phyloP scores from a whole-genome alignment of 768 basidiomycete genomes.

The Amanita brunnescens region DNA sequence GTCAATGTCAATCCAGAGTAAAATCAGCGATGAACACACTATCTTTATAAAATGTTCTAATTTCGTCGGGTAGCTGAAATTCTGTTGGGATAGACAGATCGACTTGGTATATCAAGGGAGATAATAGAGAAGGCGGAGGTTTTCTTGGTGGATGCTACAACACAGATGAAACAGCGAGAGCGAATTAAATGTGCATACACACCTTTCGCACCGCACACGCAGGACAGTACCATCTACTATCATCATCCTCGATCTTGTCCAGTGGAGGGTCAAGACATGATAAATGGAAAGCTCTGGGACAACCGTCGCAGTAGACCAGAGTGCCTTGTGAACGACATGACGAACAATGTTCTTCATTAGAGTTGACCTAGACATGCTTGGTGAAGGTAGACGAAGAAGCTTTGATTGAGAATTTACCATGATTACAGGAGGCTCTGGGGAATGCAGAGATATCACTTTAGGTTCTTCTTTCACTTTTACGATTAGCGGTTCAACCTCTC shows the following conservation, averaged over 20 bases:
- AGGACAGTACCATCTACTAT: slow-evolving; percentile 78
- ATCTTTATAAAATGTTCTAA: slow-evolving; percentile 78
- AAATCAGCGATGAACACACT: slow-evolving; percentile 39
- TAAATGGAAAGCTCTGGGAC: slow-evolving; percentile 92
- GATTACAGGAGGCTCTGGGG: slow-evolving; percentile 37
- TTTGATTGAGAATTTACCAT: slow-evolving; percentile 22
- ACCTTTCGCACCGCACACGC: slow-evolving; percentile 63
- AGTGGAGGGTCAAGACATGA: slow-evolving; percentile 96
- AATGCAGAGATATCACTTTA: slow-evolving; percentile 31
- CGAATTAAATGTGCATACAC: slow-evolving; percentile 17
- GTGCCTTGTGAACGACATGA: slow-evolving; percentile 76
- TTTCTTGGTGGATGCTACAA: slow-evolving; percentile 60
- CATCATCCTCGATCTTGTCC: slow-evolving; percentile 79
- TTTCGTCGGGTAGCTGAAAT: slow-evolving; percentile 81
- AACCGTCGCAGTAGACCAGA: slow-evolving; percentile 95
- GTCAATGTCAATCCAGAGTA: slow-evolving; percentile 9
- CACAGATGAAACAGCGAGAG: slow-evolving; percentile 14
- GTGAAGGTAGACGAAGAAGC: slow-evolving; percentile 4
- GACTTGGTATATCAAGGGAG: slow-evolving; percentile 63
- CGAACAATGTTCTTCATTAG: slow-evolving; percentile 82
- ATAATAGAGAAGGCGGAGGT: slow-evolving; percentile 57
- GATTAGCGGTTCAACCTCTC: slow-evolving; percentile 30
- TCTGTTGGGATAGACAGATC: slow-evolving; percentile 67
- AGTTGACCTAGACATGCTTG: slow-evolving; percentile 32
- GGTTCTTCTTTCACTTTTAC: slow-evolving; percentile 48